Evolutionary conservation across 2,329 filamentous ascomycete species (phyloP).

Genomic region (Ascochyta viciae-villosae): DNA sequence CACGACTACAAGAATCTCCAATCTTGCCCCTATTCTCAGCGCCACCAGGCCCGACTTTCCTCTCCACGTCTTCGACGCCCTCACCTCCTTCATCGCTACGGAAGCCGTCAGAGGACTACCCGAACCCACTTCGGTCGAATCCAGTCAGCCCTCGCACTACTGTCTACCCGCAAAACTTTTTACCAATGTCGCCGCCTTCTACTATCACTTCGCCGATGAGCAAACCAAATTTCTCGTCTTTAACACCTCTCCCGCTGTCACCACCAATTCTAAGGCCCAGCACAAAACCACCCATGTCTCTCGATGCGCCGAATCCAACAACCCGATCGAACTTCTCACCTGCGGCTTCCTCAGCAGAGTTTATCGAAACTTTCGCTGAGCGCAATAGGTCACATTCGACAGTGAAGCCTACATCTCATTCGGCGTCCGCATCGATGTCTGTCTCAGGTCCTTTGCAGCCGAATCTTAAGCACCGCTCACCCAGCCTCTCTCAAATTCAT

Average conservation of each 20-base stretch:
- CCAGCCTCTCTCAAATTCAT: constrained; percentile 30
- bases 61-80: constrained; percentile 44
- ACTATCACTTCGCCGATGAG: constrained; percentile 27
- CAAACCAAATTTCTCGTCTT: constrained; percentile 32
- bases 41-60: constrained; percentile 40
- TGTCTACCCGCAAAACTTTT: constrained; percentile 27
- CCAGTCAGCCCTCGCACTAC: constrained; percentile 22
- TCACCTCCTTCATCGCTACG: constrained; percentile 42
- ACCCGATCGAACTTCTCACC: constrained; percentile 42
- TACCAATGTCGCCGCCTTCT: constrained; percentile 34
- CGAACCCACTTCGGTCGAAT: constrained; percentile 34
- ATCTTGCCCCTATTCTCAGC: constrained; percentile 20
- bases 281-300: constrained; percentile 39
- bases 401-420: constrained; percentile 21
- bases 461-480: constrained; percentile 27
- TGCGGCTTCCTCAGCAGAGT: constrained; percentile 19
- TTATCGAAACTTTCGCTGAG: constrained; percentile 22
- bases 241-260: constrained; percentile 44
- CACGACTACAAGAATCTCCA: background rate
- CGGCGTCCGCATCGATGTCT: constrained; percentile 31
- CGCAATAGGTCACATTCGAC: background rate
- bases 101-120: constrained; percentile 33
- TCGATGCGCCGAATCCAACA: constrained; percentile 43
- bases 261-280: constrained; percentile 45
- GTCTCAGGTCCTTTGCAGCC: constrained; percentile 8